phyloP scores from a whole-genome alignment of 139 green algal genomes.

The Chlamydomonas sp. region DNA sequence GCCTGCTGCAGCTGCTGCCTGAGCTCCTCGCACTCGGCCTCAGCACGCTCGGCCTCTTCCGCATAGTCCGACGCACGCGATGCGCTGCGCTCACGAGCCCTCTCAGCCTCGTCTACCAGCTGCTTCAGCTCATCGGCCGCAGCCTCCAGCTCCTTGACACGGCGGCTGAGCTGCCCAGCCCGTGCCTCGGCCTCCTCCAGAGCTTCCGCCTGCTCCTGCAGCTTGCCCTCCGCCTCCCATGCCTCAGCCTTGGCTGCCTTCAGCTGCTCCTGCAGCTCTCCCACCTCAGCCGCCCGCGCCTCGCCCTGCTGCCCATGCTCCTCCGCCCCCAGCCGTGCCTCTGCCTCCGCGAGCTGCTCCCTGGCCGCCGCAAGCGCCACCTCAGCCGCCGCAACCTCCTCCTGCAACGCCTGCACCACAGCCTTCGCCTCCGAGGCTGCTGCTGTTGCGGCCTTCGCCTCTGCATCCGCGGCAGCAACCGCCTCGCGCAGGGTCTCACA shows the following conservation, averaged over 20 bases:
- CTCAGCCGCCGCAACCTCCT: not conserved
- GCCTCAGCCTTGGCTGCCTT: not conserved
- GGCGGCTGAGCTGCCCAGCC: not conserved
- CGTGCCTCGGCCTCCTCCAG: not conserved
- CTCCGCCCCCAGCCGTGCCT: not conserved
- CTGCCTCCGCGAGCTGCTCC: not conserved
- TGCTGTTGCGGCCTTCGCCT: not conserved
- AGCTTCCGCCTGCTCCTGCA: not conserved
- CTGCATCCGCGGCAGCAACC: not conserved
- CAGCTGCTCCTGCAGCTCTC: not conserved
- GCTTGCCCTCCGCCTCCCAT: not conserved
- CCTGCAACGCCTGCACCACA: not conserved
- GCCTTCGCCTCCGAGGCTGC: not conserved
- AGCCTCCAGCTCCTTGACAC: not conserved
- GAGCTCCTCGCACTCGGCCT: too few relatives aligned
- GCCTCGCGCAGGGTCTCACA: too few relatives aligned
- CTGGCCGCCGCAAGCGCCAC: not conserved
- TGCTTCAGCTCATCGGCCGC: not conserved
- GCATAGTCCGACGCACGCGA: too few relatives aligned
- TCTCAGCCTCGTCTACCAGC: not conserved
- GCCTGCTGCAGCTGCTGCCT: too few relatives aligned
- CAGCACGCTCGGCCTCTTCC: too few relatives aligned
- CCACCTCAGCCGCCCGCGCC: not conserved
- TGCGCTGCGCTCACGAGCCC: not conserved
- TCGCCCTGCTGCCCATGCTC: not conserved